Evolutionary conservation across 306 rosid genomes (phyloP), one percentile per base, ranked within the genome.

Genomic region (Citrullus colocynthis): DNA sequence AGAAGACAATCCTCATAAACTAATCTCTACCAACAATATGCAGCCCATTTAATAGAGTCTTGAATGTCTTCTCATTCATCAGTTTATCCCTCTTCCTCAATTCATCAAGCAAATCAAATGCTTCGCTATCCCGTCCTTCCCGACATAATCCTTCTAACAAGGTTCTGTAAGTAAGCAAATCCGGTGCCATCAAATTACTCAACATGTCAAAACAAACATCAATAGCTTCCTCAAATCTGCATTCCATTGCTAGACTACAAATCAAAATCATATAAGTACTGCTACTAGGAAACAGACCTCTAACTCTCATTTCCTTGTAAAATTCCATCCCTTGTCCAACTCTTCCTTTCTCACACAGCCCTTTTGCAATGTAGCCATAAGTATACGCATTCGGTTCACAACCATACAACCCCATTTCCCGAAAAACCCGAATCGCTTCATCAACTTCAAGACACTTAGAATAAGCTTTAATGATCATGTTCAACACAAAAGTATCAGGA

Each of bases 271-370:
- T 84, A 78, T 70, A 95, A 13, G 93, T 74, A 79, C 90, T 89
- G 61, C 88, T 85, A 57, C 84, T 92, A 0, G 97, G 97, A 56
- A 88, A 81, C 80, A 95, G 28, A 55, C 77, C 52, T 82, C 85
- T 95, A 1, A 28, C 83, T 54, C 87, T 92, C 97, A 92, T 92
- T 81, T 95, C 93, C 88, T 81, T 84, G 39, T 86, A 92, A 85
- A 90, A 95, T 74, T 83, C 83, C 0, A 92, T 75, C 52, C 97
- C 98, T 59, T 90, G 88, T 74, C 75, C 80, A 56, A 92, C 91
- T 83, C 96, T 88, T 80, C 97, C 97, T 85, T 95, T 92, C 92
- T 95, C 98, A 81, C 97, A 95, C 89, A 95, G 61, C 6, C 92
- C 98, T 69, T 80, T 88, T 9, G 93, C 87, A 66, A 95, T 82